phyloP scores from a whole-genome alignment of 305 asterid genomes.

The Fraxinus sp. region DNA sequence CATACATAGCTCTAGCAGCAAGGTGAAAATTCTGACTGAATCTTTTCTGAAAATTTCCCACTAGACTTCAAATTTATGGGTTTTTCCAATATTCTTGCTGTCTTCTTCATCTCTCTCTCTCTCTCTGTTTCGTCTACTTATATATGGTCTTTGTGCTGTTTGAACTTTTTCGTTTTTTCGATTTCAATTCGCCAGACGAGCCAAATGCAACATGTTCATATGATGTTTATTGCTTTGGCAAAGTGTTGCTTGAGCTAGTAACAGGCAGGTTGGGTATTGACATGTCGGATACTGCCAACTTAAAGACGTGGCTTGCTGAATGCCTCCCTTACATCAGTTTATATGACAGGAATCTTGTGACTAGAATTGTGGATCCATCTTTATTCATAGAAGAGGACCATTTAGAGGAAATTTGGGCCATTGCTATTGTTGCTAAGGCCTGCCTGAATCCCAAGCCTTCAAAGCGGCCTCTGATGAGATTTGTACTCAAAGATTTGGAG shows the following conservation, averaged over 20 bases:
- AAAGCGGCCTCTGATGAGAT: conserved; percentile 80
- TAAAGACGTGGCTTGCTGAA: conserved; percentile 65
- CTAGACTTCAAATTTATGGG: background rate
- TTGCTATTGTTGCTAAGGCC: conserved; percentile 80
- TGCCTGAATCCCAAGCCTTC: conserved; percentile 83
- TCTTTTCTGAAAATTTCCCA: background rate
- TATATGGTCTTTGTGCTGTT: background rate
- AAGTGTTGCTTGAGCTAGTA: conserved; percentile 85
- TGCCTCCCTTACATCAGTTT: conserved; percentile 64
- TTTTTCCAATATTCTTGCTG: background rate
- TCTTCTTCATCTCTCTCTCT: background rate
- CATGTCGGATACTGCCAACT: conserved; percentile 53
- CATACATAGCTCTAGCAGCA: background rate
- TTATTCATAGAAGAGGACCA: conserved; percentile 74
- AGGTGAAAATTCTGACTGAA: background rate
- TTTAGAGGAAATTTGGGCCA: conserved; percentile 94
- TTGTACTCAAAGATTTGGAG: conserved; percentile 78
- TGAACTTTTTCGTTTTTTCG: background rate
- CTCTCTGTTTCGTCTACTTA: background rate
- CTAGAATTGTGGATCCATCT: conserved; percentile 78
- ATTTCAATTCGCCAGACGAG: conserved; percentile 42
- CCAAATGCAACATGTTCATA: conserved; percentile 66
- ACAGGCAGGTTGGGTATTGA: conserved; percentile 84
- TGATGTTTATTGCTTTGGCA: conserved; percentile 91
- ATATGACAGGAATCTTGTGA: conserved; percentile 77